Percentiles rank a stretch among this genome's conserved stretches.
Conservation (phyloP, 495 filamentous ascomycete species). For the Hypoxylon perforatum region DNA sequence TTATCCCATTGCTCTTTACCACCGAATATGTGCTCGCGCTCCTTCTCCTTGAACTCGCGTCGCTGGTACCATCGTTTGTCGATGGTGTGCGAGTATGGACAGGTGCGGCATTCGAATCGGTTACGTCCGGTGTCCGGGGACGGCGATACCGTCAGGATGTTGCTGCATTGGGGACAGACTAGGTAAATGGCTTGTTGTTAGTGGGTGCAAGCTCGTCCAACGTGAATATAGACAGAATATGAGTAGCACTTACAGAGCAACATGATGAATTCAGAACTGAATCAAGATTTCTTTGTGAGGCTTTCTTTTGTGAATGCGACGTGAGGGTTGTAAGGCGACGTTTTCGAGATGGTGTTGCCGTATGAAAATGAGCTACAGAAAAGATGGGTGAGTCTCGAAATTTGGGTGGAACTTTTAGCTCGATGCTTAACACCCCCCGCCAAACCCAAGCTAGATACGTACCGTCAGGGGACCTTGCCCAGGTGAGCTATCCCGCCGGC, state of each 20-base stretch:
- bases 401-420: no score
- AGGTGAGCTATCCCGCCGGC: constrained; percentile 42
- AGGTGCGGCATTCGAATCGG: constrained; percentile 91
- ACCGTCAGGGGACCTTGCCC: neutral
- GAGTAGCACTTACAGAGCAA: constrained; percentile 68
- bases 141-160: constrained; percentile 77
- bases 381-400: no score
- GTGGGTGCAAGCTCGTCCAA: neutral
- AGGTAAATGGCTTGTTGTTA: constrained; percentile 16
- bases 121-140: constrained; percentile 57
- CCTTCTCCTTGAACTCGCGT: constrained; percentile 78
- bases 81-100: constrained; percentile 86
- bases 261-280: constrained; percentile 57
- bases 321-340: neutral
- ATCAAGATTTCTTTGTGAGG: neutral
- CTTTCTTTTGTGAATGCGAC: constrained; percentile 1
- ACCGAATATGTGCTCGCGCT: constrained; percentile 91
- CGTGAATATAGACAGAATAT: constrained; percentile 10
- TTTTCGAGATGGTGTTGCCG: neutral
- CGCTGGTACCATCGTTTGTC: constrained; percentile 79
- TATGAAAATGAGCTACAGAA: no score
- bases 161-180: constrained; percentile 96
- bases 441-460: neutral
- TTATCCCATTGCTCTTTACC: constrained; percentile 89
- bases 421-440: no score